phyloP scores from a whole-genome alignment of 495 filamentous ascomycete species.

The Daldinia concentrica region DNA sequence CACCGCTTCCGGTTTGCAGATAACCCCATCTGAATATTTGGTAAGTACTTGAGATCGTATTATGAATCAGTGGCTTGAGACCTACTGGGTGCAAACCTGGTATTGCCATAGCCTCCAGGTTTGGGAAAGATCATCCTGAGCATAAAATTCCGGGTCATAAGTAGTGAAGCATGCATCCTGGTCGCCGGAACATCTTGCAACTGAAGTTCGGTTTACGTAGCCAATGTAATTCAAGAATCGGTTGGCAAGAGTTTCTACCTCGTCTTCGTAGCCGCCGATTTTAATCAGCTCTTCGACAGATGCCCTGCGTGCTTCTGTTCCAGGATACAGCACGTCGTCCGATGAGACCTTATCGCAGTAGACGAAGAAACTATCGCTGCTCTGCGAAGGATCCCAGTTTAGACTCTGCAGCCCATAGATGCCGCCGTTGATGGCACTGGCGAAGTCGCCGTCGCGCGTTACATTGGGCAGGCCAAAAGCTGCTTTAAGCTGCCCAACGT shows the following conservation, averaged over 20 bases:
- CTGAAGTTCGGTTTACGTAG: slow-evolving; percentile 60
- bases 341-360: slow-evolving; percentile 70
- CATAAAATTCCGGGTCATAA: slow-evolving; percentile 61
- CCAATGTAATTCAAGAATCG: slow-evolving; percentile 73
- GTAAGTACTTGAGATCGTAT: slow-evolving; percentile 29
- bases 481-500: slow-evolving; percentile 63
- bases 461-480: slow-evolving; percentile 67
- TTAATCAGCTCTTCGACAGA: slow-evolving; percentile 59
- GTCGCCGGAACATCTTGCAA: slow-evolving; percentile 46
- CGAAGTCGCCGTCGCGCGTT: slow-evolving; percentile 70
- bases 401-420: slow-evolving; percentile 66
- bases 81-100: slow-evolving; percentile 59
- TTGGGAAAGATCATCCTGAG: slow-evolving; percentile 58
- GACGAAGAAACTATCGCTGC: slow-evolving; percentile 60
- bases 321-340: slow-evolving; percentile 56
- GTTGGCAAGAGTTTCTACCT: slow-evolving; percentile 59
- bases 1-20: slow-evolving; percentile 71
- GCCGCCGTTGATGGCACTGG: slow-evolving; percentile 58
- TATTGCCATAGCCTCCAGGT: slow-evolving; percentile 70
- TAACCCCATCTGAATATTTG: slow-evolving; percentile 70
- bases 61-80: slow-evolving; percentile 1
- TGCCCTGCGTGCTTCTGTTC: slow-evolving; percentile 48
- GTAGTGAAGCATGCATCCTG: slow-evolving; percentile 67
- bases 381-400: slow-evolving; percentile 75
- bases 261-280: slow-evolving; percentile 64